Evolutionary conservation across 805 yeast species (phyloP).

Genomic region (Barnettozyma siamensis): DNA sequence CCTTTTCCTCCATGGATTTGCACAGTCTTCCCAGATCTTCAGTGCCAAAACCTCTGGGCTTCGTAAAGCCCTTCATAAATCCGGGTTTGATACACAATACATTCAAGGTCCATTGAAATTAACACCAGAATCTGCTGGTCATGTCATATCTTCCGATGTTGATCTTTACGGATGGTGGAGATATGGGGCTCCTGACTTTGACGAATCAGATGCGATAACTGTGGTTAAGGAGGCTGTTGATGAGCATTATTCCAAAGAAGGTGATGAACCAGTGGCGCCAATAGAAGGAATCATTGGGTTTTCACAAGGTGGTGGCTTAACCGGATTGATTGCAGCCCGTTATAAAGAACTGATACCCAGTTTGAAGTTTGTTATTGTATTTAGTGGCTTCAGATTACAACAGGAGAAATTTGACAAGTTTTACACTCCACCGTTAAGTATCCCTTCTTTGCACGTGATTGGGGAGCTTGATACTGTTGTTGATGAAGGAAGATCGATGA

Average conservation of each 20-base stretch:
- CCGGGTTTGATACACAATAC: slow-evolving; percentile 64
- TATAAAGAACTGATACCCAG: slow-evolving; percentile 40
- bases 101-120: slow-evolving; percentile 68
- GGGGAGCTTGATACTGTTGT: slow-evolving; percentile 92
- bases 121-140: slow-evolving; percentile 37
- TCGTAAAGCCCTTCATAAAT: slow-evolving; percentile 57
- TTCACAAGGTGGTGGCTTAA: slow-evolving; percentile 88
- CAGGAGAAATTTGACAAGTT: slow-evolving; percentile 22
- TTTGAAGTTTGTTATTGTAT: slow-evolving; percentile 33
- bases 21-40: slow-evolving; percentile 75
- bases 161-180: slow-evolving; percentile 69
- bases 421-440: slow-evolving; percentile 15
- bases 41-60: slow-evolving; percentile 83
- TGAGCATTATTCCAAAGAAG: slow-evolving; percentile 42
- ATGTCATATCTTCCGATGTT: slow-evolving; percentile 19
- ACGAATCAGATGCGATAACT: slow-evolving; percentile 32
- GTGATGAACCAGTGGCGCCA: too few relatives aligned
- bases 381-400: slow-evolving; percentile 52
- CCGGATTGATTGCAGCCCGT: slow-evolving; percentile 54
- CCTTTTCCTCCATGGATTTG: slow-evolving; percentile 84
- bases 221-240: slow-evolving; percentile 37
- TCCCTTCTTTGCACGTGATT: slow-evolving; percentile 59
- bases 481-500: slow-evolving; percentile 57
- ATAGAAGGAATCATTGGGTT: slow-evolving; percentile 82
- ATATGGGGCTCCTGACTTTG: slow-evolving; percentile 28